phyloP scores from a whole-genome alignment of 2,329 filamentous ascomycete species.

The Trichoderma atrobrunneum region DNA sequence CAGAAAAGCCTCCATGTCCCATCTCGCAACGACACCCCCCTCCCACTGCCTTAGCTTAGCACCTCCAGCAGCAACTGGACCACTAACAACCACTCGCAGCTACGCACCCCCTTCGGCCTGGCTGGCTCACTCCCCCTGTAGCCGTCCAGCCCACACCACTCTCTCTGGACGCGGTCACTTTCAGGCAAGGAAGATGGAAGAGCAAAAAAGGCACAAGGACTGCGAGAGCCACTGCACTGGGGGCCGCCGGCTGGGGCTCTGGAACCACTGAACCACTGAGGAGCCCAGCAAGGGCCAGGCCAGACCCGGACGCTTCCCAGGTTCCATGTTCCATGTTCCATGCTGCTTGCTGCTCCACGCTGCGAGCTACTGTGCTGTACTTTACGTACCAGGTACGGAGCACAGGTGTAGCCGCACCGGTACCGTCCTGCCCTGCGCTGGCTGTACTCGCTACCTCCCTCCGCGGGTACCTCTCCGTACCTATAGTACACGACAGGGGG shows the following conservation, averaged over 20 bases:
- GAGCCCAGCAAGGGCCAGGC: conserved; percentile 9
- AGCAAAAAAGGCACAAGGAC: neutral
- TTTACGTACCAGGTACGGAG: neutral
- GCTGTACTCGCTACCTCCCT: neutral
- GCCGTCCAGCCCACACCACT: neutral
- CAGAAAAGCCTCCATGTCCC: neutral
- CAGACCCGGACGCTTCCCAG: neutral
- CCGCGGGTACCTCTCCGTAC: neutral
- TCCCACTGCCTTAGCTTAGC: neutral
- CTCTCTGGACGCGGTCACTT: neutral
- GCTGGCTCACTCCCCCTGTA: neutral
- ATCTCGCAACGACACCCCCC: neutral
- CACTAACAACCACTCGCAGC: neutral
- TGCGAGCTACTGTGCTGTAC: neutral
- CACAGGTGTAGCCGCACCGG: neutral
- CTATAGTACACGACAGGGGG: neutral
- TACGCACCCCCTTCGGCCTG: neutral
- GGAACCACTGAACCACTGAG: conserved; percentile 18
- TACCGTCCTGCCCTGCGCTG: neutral
- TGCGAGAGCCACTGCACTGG: conserved; percentile 6
- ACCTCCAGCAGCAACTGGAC: neutral
- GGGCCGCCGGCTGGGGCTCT: conserved; percentile 12
- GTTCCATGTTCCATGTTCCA: neutral
- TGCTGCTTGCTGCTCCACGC: conserved; percentile 13
- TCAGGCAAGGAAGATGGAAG: conserved; percentile 14